Conservation (phyloP, 805 yeast species). For the Starmerella vitae region DNA sequence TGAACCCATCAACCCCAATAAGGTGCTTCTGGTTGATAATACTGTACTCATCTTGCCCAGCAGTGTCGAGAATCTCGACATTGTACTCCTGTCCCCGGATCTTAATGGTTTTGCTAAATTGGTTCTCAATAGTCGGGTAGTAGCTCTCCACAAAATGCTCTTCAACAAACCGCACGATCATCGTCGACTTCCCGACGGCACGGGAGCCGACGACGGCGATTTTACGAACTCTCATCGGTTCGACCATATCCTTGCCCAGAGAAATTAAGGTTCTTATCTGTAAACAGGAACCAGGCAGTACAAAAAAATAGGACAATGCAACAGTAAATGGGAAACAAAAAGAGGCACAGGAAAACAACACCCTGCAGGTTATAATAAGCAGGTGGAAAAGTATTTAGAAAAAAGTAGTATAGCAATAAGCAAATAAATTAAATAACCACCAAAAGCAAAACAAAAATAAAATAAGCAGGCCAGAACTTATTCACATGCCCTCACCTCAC, state of each 20-base stretch:
- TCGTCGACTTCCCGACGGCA: constrained; percentile 74
- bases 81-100: constrained; percentile 63
- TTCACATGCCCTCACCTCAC: constrained; percentile 14
- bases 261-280: too few species aligned
- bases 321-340: too few species aligned
- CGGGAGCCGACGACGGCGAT: constrained; percentile 79
- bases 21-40: constrained; percentile 65
- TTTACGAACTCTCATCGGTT: constrained; percentile 35
- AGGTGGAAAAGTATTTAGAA: too few species aligned
- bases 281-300: too few species aligned
- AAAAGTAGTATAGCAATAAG: too few species aligned
- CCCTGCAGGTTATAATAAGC: too few species aligned
- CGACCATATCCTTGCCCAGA: constrained; percentile 17
- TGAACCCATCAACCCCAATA: constrained; percentile 71
- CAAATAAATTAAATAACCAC: too few species aligned
- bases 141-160: constrained; percentile 78
- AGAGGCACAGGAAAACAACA: too few species aligned
- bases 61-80: constrained; percentile 79
- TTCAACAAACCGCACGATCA: constrained; percentile 74
- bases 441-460: too few species aligned
- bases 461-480: too few species aligned
- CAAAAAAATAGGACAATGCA: too few species aligned
- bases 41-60: constrained; percentile 84
- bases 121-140: constrained; percentile 84
- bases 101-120: constrained; percentile 54